phyloP scores from a whole-genome alignment of 23 red algal genomes.

The Gracilaria domingensis region DNA sequence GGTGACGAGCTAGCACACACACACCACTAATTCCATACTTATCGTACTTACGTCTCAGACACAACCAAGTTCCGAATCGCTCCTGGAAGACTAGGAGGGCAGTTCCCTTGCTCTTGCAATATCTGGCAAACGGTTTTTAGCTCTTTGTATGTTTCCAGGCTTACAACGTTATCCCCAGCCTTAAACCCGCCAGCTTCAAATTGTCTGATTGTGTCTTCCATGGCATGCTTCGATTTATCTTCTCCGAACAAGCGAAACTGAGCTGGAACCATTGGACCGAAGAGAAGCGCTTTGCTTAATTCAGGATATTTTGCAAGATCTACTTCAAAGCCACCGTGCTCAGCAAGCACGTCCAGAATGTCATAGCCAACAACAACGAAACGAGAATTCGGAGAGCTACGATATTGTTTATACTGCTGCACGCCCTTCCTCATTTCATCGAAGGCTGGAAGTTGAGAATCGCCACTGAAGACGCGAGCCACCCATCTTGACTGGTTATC shows the following conservation, averaged over 20 bases:
- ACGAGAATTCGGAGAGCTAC: not conserved
- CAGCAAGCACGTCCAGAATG: constrained; percentile 25
- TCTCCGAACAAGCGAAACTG: constrained; percentile 52
- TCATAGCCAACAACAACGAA: constrained; percentile 20
- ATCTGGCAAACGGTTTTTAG: not conserved
- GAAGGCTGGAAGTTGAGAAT: not conserved
- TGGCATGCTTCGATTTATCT: not conserved
- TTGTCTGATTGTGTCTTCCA: constrained; percentile 16
- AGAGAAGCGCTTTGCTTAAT: constrained; percentile 1
- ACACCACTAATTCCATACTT: too few relatives aligned
- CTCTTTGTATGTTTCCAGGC: not conserved
- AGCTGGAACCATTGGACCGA: constrained; percentile 36
- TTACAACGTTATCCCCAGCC: not conserved
- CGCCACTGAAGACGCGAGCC: not conserved
- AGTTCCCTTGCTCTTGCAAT: not conserved
- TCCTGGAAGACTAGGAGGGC: not conserved
- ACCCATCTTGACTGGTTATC: constrained; percentile 47
- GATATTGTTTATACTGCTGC: not conserved
- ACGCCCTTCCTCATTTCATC: constrained; percentile 6
- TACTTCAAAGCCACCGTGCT: constrained; percentile 11
- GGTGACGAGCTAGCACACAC: too few relatives aligned
- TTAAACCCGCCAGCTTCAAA: constrained; percentile 9
- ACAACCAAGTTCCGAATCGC: not conserved
- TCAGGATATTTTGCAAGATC: constrained; percentile 24
- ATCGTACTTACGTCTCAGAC: too few relatives aligned